phyloP scores from a whole-genome alignment of 2,329 filamentous ascomycete genomes.

The Colletotrichum cordylinicola region DNA sequence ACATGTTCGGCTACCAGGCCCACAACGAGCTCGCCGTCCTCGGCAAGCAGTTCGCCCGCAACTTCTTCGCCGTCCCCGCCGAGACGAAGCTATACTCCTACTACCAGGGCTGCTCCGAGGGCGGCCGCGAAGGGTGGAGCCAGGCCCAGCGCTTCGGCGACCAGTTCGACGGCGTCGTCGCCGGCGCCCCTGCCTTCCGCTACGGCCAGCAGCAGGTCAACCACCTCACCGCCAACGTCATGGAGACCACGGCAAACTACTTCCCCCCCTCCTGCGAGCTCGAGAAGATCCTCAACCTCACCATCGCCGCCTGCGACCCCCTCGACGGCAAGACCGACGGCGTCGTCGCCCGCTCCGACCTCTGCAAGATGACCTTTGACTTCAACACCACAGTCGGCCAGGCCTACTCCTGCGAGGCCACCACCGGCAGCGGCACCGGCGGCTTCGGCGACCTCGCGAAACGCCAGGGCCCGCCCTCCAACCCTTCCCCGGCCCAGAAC shows the following conservation, averaged over 20 bases:
- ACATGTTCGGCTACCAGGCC: constrained; percentile 11
- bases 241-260: constrained; percentile 38
- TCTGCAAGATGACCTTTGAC: constrained; percentile 20
- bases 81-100: constrained; percentile 47
- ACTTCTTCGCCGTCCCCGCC: constrained; percentile 48
- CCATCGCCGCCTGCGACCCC: constrained; percentile 59
- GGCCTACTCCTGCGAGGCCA: constrained; percentile 29
- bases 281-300: constrained; percentile 56
- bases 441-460: background rate
- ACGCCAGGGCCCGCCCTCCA: constrained; percentile 24
- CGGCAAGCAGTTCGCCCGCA: constrained; percentile 51
- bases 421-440: constrained; percentile 41
- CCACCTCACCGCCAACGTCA: constrained; percentile 42
- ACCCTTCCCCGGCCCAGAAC: constrained; percentile 30
- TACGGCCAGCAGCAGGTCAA: constrained; percentile 50
- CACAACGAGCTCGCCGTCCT: constrained; percentile 24
- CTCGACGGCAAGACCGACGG: constrained; percentile 58
- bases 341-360: constrained; percentile 32
- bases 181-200: constrained; percentile 51
- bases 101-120: constrained; percentile 61
- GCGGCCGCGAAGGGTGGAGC: constrained; percentile 52
- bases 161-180: constrained; percentile 50
- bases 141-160: constrained; percentile 57
- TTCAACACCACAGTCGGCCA: constrained; percentile 22
- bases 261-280: constrained; percentile 25